Evolutionary conservation across 2,329 filamentous ascomycete genomes (phyloP).

Genomic region (Alternaria brassicae): DNA sequence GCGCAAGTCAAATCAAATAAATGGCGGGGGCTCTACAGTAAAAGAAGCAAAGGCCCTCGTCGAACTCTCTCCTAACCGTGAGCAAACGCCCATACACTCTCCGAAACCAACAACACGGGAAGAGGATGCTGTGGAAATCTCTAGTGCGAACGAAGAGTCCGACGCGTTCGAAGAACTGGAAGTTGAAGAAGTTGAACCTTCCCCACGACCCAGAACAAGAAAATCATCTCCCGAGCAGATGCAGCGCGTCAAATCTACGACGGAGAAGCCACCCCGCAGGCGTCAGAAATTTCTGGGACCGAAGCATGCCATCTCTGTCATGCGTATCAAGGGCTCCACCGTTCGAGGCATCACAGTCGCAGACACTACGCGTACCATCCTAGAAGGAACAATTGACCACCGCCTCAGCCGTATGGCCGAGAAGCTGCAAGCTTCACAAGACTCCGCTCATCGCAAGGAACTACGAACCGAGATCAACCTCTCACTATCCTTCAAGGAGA

Average conservation of each 20-base stretch:
- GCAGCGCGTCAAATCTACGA: slow-evolving; percentile 19
- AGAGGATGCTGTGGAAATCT: slow-evolving; percentile 18
- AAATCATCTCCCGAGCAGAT: slow-evolving; percentile 21
- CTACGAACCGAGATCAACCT: slow-evolving; percentile 56
- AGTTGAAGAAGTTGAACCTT: slow-evolving; percentile 22
- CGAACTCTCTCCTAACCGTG: slow-evolving; percentile 31
- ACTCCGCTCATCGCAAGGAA: slow-evolving; percentile 50
- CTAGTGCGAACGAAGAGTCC: slow-evolving; percentile 26
- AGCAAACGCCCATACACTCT: slow-evolving; percentile 8
- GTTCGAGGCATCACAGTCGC: slow-evolving; percentile 56
- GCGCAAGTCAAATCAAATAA: slow-evolving; percentile 17
- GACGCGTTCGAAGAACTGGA: slow-evolving; percentile 26
- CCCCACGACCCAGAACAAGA: slow-evolving; percentile 19
- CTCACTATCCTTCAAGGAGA: slow-evolving; percentile 57
- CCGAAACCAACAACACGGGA: slow-evolving; percentile 1
- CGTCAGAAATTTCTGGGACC: slow-evolving; percentile 39
- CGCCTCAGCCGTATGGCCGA: slow-evolving; percentile 54
- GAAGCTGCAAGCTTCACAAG: slow-evolving; percentile 47
- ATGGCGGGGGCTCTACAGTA: background rate
- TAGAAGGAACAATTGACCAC: slow-evolving; percentile 59
- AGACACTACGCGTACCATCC: slow-evolving; percentile 60
- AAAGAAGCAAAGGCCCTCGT: slow-evolving; percentile 16
- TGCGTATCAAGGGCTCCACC: slow-evolving; percentile 49
- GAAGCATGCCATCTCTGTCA: slow-evolving; percentile 42
- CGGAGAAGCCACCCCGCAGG: slow-evolving; percentile 36